Base-by-base conservation (phyloP, 1,284 basidiomycete genomes). In the Sporisorium exsertum region DNA sequence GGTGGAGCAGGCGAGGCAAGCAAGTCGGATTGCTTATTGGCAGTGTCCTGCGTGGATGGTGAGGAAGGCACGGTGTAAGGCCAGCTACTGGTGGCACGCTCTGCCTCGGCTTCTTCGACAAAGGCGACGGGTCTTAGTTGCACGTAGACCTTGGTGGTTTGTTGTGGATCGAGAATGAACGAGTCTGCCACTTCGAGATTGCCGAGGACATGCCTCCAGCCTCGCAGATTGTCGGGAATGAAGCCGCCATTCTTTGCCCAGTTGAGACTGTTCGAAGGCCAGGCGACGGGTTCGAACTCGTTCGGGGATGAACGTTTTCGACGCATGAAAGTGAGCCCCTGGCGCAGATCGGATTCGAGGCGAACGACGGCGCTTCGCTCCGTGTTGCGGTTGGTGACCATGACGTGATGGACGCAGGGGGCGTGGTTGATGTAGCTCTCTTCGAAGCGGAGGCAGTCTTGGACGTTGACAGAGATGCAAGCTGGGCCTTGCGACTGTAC, bases 191-290 rank as follows among this genome's bases (percentile, higher is more conserved):
- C 58, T 24, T 83, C 81, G 45, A 85, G 71, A 29, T 84, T 85
- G 24, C 82, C 80, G 0, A 75, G 56, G 43, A 82, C 68, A 50
- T 83, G 80, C 59, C 83, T 78, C 72, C 83, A 66, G 12, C 78
- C 75, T 35, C 79, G 67, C 15, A 84, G 73, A 52, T 81, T 78
- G 40, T 72, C 33, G 1, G 83, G 81, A 27, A 74, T 61, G 7
- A 84, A 73, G 13, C 83, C 83, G 40, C 77, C 81, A 10, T 63
- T 74, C 3, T 50, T 61, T 32, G 81, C 82, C 83, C 83, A 85
- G 12, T 55, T 54, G 12, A 76, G 52, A 46, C 74, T 79, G 58
- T 85, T 85, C 10, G 77, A 78, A 13, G 83, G 81, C 71, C 76
- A 80, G 5, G 64, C 62, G 24, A 62, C 52, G 9, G 71, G 63